Evolutionary conservation across 345 rosid genomes (phyloP).

Genomic region (Salix suchowensis): DNA sequence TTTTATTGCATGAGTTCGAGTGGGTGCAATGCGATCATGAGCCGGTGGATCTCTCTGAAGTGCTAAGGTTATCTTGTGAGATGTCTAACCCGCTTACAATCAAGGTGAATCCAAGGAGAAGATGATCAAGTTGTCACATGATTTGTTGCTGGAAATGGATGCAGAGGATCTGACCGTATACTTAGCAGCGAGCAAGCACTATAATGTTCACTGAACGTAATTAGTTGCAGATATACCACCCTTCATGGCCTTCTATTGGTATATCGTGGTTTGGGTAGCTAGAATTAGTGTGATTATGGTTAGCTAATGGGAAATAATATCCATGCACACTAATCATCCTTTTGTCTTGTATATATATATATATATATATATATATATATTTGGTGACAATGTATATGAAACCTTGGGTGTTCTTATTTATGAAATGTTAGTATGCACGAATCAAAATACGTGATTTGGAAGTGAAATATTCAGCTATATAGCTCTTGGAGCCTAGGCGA

Average conservation of each 20-base stretch:
- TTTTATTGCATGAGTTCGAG: conserved; percentile 41
- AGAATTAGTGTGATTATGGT: not conserved
- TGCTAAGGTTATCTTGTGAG: conserved; percentile 45
- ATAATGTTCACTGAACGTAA: not conserved
- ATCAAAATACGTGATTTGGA: too few species aligned
- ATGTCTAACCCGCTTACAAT: conserved; percentile 43
- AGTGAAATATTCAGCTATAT: too few species aligned
- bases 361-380: too few species aligned
- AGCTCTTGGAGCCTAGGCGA: too few species aligned
- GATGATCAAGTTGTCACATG: not conserved
- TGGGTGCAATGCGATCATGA: conserved; percentile 28
- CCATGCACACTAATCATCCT: not conserved
- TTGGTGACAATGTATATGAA: not conserved
- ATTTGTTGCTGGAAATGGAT: not conserved
- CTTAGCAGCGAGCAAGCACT: not conserved
- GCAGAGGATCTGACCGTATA: not conserved
- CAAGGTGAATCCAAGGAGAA: conserved; percentile 30
- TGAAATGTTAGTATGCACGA: not conserved
- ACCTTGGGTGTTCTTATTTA: not conserved
- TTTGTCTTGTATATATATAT: not conserved
- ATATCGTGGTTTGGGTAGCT: not conserved
- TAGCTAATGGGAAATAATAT: not conserved
- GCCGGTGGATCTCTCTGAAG: conserved; percentile 43
- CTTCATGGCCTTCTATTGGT: not conserved
- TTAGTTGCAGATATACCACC: not conserved